These are phyloP conservation scores for Russula sp. DNA, from an alignment of 768 basidiomycete species.

Conservation along the genomic window DNA sequence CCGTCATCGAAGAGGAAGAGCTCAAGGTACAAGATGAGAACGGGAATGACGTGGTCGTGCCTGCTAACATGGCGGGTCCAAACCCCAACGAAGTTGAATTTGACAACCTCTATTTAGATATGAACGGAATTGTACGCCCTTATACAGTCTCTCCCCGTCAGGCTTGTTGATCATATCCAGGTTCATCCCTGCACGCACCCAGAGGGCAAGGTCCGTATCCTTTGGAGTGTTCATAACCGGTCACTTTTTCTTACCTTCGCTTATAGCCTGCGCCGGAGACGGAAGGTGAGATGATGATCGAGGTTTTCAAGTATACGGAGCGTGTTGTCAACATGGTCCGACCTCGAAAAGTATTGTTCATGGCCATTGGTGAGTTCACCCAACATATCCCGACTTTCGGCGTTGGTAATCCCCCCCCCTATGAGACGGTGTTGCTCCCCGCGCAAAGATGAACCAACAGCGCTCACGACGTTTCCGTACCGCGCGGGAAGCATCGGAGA, in stretches of 20 bases:
- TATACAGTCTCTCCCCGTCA: neutral
- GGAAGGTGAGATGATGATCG: constrained; percentile 99
- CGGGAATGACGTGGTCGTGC: constrained; percentile 62
- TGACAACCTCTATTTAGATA: constrained; percentile 95
- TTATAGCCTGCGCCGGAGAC: constrained; percentile 89
- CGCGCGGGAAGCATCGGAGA: constrained; percentile 91
- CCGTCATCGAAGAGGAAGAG: constrained; percentile 84
- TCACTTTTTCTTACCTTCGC: neutral
- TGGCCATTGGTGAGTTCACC: constrained; percentile 82
- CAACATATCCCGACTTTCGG: constrained; percentile 8
- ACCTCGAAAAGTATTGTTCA: constrained; percentile 91
- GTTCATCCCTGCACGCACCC: constrained; percentile 99
- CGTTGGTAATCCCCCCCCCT: neutral
- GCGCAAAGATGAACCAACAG: constrained; percentile 99
- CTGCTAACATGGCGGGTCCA: constrained; percentile 67
- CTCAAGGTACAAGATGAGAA: constrained; percentile 58
- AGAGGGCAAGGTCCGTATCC: constrained; percentile 74
- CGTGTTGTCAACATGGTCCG: constrained; percentile 95
- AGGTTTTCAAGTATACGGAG: constrained; percentile 95
- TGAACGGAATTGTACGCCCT: constrained; percentile 91
- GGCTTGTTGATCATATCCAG: constrained; percentile 33
- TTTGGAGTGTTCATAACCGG: neutral
- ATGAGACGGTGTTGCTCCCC: constrained; percentile 93
- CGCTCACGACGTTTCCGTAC: constrained; percentile 94
- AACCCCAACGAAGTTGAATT: constrained; percentile 98